Base-by-base conservation (phyloP, 352 stramenopile species). In the Phytophthora sp. region DNA sequence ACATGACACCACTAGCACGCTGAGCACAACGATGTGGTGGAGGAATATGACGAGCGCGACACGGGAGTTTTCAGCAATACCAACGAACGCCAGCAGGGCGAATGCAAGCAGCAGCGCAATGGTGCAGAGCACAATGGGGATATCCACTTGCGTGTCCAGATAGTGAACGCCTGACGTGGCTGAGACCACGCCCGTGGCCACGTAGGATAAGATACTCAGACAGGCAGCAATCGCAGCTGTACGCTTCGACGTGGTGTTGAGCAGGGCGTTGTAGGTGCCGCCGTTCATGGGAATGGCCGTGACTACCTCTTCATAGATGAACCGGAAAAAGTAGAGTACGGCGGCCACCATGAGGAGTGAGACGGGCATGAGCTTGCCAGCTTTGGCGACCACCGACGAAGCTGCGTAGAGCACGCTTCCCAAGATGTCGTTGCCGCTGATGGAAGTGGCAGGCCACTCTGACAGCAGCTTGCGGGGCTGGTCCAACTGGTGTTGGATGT, bases 391-490 rank as follows among this genome's bases (percentile, higher is more conserved):
- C 6, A 74, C 67, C 3, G 60, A 55, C 2, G 54, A 68, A 0
- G 76, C 42, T 15, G 74, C 69, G 45, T 92, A 92, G 15, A 94
- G 76, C 38, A 79, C 87, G 41, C 80, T 94, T 18, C 70, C 82
- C 8, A 94, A 62, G 69, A 97, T 94, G 18, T 97, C 88, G 68
- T 97, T 97, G 13, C 89, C 87, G 43, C 75, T 91, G 68, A 97
- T 96, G 5, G 84, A 76, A 2, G 88, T 96, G 4, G 87, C 78
- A 13, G 76, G 62, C 65, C 82, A 89, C 71, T 95, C 69, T 13
- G 66, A 49, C 24, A 94, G 63, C 45, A 61, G 35, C 9, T 72
- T 46, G 12, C 49, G 37, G 1, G 43, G 60, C 9, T 32, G 39
- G 1, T 72, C 34, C n/a, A 75, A 12, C 8, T 62, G 13, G 13